Percentiles rank a stretch among this genome's conserved stretches.
phyloP scores from a whole-genome alignment of 2,329 filamentous ascomycete genomes.

The Torrubiellomyces zombiae region DNA sequence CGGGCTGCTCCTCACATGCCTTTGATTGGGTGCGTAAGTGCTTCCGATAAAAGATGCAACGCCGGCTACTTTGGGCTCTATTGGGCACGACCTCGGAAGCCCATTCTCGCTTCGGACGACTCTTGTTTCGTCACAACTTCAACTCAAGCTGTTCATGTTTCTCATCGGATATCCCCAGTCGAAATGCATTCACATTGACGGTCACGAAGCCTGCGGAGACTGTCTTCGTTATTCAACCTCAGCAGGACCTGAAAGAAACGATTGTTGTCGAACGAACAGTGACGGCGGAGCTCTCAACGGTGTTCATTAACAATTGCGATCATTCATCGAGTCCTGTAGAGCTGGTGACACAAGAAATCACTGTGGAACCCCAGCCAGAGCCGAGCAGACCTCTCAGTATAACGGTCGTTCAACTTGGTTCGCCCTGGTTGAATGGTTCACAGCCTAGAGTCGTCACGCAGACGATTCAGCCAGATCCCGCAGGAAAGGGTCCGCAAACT shows the following conservation, averaged over 20 bases:
- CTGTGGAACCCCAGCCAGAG: conserved; percentile 4
- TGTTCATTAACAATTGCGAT: conserved; percentile 3
- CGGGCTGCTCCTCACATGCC: no score
- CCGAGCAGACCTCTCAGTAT: no score
- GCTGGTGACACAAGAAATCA: conserved; percentile 3
- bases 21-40: no score
- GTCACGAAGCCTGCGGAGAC: conserved; percentile 12
- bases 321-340: neutral
- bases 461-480: conserved; percentile 8
- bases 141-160: conserved; percentile 15
- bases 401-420: neutral
- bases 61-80: conserved; percentile 9
- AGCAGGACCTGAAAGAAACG: conserved; percentile 6
- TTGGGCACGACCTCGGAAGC: conserved; percentile 11
- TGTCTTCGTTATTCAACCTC: conserved; percentile 9
- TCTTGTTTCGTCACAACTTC: conserved; percentile 7
- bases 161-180: conserved; percentile 4
- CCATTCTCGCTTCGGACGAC: conserved; percentile 10
- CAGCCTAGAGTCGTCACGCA: conserved; percentile 6
- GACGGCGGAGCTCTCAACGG: conserved; percentile 8
- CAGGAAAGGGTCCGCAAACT: conserved; percentile 4
- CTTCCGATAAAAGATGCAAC: conserved; percentile 11
- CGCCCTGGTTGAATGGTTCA: neutral
- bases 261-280: conserved; percentile 5
- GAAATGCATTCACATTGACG: conserved; percentile 10